phyloP scores from a whole-genome alignment of 768 basidiomycete genomes.

The Termitomyces bulborhizus region DNA sequence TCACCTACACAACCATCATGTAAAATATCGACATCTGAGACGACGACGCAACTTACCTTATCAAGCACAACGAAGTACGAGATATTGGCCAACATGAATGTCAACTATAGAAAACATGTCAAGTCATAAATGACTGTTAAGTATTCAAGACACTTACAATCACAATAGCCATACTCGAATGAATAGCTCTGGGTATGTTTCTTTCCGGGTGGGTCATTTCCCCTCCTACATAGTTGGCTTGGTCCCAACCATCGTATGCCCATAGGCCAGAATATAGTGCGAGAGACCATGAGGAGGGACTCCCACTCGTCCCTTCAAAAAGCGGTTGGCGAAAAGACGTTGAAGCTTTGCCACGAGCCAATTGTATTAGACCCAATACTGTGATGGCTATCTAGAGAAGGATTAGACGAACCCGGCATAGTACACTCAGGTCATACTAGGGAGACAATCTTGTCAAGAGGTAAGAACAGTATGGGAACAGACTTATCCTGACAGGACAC shows the following conservation, averaged over 20 bases:
- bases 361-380: slow-evolving; percentile 71
- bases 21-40: no score
- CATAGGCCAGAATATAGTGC: slow-evolving; percentile 93
- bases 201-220: slow-evolving; percentile 78
- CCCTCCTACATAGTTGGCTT: slow-evolving; percentile 86
- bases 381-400: slow-evolving; percentile 56
- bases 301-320: slow-evolving; percentile 68
- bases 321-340: slow-evolving; percentile 60
- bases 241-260: slow-evolving; percentile 98
- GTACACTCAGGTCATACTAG: slow-evolving; percentile 39
- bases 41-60: slow-evolving; percentile 38
- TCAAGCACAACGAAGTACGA: slow-evolving; percentile 94
- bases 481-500: background rate
- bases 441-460: slow-evolving; percentile 45
- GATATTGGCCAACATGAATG: slow-evolving; percentile 80
- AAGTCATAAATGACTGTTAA: background rate
- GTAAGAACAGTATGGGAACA: background rate
- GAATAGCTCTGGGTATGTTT: slow-evolving; percentile 86
- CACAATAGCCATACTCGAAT: slow-evolving; percentile 84
- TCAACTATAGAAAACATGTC: slow-evolving; percentile 32
- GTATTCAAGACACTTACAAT: slow-evolving; percentile 39
- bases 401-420: slow-evolving; percentile 1
- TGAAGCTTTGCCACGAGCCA: slow-evolving; percentile 65
- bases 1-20: slow-evolving; percentile 28
- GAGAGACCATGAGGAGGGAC: slow-evolving; percentile 84